Evolutionary conservation across 805 yeast genomes (phyloP).

Genomic region (Yamadazyma akitaensis): DNA sequence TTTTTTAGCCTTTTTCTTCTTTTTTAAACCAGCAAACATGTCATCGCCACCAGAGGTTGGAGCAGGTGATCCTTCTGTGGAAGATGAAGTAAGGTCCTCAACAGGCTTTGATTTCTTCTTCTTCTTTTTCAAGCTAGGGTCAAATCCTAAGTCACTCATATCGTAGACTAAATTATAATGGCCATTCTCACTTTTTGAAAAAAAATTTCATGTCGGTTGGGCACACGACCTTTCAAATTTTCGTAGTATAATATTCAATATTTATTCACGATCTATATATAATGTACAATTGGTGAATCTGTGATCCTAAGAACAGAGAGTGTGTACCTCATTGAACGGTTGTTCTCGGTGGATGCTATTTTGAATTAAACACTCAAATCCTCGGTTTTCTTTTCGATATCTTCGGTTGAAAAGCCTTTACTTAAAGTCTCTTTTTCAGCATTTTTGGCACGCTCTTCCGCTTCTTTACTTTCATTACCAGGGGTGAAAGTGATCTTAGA

Average conservation of each 20-base stretch:
- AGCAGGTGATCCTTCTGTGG: constrained; percentile 19
- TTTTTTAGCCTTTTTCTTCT: constrained; percentile 73
- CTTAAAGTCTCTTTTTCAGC: constrained; percentile 42
- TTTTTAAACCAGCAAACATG: constrained; percentile 67
- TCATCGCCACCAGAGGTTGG: constrained; percentile 47
- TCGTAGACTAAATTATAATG: constrained; percentile 7
- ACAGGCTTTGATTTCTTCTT: constrained; percentile 53
- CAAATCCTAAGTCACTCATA: constrained; percentile 62
- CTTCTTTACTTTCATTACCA: constrained; percentile 42
- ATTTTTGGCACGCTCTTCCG: constrained; percentile 32
- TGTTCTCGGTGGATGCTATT: neutral
- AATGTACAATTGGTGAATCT: constrained; percentile 1
- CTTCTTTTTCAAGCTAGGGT: constrained; percentile 73
- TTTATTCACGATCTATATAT: constrained; percentile 1
- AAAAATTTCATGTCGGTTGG: constrained; percentile 7
- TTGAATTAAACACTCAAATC: constrained; percentile 3
- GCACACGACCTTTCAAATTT: constrained; percentile 4
- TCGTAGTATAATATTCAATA: neutral
- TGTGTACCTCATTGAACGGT: neutral
- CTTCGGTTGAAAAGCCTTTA: constrained; percentile 37
- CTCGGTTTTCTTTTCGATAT: constrained; percentile 5
- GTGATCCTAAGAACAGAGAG: neutral
- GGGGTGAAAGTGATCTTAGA: constrained; percentile 43
- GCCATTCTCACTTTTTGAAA: constrained; percentile 5
- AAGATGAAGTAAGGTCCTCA: constrained; percentile 35